Percentiles rank a stretch among this genome's conserved stretches.
These are phyloP conservation scores for Mycosphaerella arachidis DNA, from an alignment of 2,329 filamentous ascomycete genomes.

Conservation along the genomic window DNA sequence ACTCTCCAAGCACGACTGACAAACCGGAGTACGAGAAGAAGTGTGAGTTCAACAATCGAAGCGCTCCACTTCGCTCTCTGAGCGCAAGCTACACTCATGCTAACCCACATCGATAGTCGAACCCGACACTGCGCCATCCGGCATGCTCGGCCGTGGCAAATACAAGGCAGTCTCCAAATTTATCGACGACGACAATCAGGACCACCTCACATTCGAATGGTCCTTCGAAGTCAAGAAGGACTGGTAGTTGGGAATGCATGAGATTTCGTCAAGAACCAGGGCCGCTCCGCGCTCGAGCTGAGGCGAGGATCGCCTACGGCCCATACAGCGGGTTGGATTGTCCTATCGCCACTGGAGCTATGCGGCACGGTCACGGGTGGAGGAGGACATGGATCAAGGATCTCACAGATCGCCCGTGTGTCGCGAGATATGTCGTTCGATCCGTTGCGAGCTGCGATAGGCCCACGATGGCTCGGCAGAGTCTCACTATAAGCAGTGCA, in stretches of 20 bases:
- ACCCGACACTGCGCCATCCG: conserved; percentile 84
- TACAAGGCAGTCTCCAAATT: conserved; percentile 90
- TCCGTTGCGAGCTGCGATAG: no score
- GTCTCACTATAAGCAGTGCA: no score
- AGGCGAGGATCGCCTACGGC: background rate
- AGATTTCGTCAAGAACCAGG: background rate
- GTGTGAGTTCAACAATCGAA: conserved; percentile 36
- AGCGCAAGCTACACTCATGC: background rate
- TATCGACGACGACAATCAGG: conserved; percentile 89
- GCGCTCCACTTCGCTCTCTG: no score
- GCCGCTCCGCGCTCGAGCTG: background rate
- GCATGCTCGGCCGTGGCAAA: conserved; percentile 83
- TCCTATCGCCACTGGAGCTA: background rate
- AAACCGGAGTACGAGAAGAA: conserved; percentile 83
- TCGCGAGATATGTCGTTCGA: background rate
- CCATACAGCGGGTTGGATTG: background rate
- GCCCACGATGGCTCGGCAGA: no score
- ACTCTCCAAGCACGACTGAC: conserved; percentile 85
- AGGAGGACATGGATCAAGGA: background rate
- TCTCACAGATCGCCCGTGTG: background rate
- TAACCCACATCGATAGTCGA: conserved; percentile 57
- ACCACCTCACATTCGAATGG: conserved; percentile 91
- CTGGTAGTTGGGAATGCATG: conserved; percentile 58
- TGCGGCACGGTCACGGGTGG: background rate
- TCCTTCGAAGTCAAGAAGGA: conserved; percentile 95